Base-by-base conservation (phyloP, 192 early-diverging fungal species). In the Backusella macrospora region DNA sequence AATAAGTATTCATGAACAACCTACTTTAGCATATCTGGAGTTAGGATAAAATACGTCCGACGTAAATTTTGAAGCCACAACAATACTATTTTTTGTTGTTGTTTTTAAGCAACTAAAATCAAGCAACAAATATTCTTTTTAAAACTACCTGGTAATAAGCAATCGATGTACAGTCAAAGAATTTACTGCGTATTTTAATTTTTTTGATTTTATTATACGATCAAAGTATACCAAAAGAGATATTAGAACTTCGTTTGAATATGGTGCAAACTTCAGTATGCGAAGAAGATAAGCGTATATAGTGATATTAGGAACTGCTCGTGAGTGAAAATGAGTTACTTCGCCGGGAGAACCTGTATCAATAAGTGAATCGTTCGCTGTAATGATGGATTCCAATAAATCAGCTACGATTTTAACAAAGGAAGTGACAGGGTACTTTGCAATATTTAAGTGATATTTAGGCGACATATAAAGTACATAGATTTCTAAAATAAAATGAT, bases 1-100 rank as follows among this genome's bases (percentile, higher is more conserved):
- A 26, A 68, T 9, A 29, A 6, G 5, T 40, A 16, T 40, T n/a
- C 4, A 40, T 5, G 4, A 45, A 26, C 8, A 45, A 44, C 77
- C 70, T 82, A 87, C 86, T 69, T 86, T 86, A 5, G 92, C 87
- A 81, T 94, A 94, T 45, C 89, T 89, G 5, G 87, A 79, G 71
- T 93, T 94, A 39, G 88, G 85, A 75, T 88, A 90, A 71, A 91
- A 93, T 6, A 91, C 82, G 78, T 94, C 92, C 0, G 90, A 92
- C 45, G 84, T 85, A 62, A 93, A 92, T 76, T 94, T 94, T 66
- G 87, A 87, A 5, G 92, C 92, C 7, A 93, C 85, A 23, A 90
- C 86, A 38, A 94, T 86, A 45, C 87, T 87, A 44, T 46, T 49
- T 15, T 44, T 44, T 6, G 18, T 44, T 29, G 10, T 16, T 62